Evolutionary conservation across 2,329 filamentous ascomycete species (phyloP).

Genomic region (Daldinia sp.): DNA sequence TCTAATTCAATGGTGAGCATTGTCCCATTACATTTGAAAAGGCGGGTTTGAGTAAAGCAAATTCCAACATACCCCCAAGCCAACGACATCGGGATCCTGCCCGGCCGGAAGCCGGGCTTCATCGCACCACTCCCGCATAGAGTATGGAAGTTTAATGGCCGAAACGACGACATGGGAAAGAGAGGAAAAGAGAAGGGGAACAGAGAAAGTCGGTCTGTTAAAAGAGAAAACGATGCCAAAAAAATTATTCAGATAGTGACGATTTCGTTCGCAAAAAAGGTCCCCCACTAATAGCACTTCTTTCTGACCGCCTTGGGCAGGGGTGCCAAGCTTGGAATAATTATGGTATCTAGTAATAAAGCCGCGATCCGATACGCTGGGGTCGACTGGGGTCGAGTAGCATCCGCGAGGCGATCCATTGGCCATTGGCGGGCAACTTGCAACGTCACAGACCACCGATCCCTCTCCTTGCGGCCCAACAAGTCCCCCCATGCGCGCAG

Average conservation of each 20-base stretch:
- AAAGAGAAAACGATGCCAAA: conserved; percentile 14
- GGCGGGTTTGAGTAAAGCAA: conserved; percentile 1
- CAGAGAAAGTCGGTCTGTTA: conserved; percentile 34
- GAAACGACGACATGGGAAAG: conserved; percentile 43
- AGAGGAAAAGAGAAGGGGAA: conserved; percentile 14
- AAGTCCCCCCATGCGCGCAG: conserved; percentile 27
- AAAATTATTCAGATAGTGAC: conserved; percentile 20
- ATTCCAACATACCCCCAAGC: conserved; percentile 40
- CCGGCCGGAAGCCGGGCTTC: conserved; percentile 43
- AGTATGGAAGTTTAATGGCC: conserved; percentile 41
- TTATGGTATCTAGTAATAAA: conserved; percentile 38
- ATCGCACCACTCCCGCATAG: conserved; percentile 45
- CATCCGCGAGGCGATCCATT: conserved; percentile 40
- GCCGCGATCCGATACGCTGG: conserved; percentile 43
- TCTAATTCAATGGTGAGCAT: conserved; percentile 35
- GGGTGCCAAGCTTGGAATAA: conserved; percentile 37
- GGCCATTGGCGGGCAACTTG: conserved; percentile 41
- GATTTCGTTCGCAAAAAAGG: conserved; percentile 20
- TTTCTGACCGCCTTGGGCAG: conserved; percentile 38
- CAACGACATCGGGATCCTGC: conserved; percentile 45
- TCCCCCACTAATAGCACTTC: conserved; percentile 20
- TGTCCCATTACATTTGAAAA: conserved; percentile 8
- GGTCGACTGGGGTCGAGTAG: conserved; percentile 36
- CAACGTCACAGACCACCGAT: conserved; percentile 41
- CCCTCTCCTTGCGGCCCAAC: conserved; percentile 41